A percentile compares a stretch with the other conserved stretches of the same genome.
phyloP scores from a whole-genome alignment of 2,329 filamentous ascomycete genomes.

The Rutstroemia sp. region DNA sequence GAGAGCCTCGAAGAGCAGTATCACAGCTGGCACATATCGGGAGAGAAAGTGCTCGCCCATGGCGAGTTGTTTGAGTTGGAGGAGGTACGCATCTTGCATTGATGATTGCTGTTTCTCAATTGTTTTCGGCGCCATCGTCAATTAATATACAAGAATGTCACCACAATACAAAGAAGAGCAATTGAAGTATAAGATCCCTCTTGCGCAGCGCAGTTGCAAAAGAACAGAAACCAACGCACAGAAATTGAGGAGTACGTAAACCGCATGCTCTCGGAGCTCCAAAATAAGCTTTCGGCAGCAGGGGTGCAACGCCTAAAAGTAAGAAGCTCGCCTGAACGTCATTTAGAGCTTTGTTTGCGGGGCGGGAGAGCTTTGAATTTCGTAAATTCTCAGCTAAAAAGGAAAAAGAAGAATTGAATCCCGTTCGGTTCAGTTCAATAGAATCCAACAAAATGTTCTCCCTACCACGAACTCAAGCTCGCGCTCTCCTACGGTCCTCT shows the following conservation, averaged over 20 bases:
- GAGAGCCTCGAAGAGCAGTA: slow-evolving; percentile 25
- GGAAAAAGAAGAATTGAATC: not conserved
- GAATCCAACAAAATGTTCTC: not conserved
- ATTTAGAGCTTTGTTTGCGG: not conserved
- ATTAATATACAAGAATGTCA: not conserved
- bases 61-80: slow-evolving; percentile 21
- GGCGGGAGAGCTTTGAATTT: not conserved
- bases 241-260: not conserved
- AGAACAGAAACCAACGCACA: too few species aligned
- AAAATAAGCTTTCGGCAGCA: not conserved
- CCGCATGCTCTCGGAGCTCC: not conserved
- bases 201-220: too few species aligned
- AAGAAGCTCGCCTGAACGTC: not conserved
- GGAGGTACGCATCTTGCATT: slow-evolving; percentile 10
- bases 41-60: slow-evolving; percentile 24
- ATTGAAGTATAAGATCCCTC: too few species aligned
- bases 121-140: not conserved
- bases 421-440: not conserved
- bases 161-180: too few species aligned
- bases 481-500: not conserved
- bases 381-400: not conserved
- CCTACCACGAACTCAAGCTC: not conserved
- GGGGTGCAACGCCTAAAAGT: not conserved
- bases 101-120: slow-evolving; percentile 1
- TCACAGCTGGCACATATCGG: slow-evolving; percentile 19